Evolutionary conservation across 352 stramenopile genomes (phyloP), one percentile per base, ranked within the genome.

Genomic region (Nothophytophthora sp.): DNA sequence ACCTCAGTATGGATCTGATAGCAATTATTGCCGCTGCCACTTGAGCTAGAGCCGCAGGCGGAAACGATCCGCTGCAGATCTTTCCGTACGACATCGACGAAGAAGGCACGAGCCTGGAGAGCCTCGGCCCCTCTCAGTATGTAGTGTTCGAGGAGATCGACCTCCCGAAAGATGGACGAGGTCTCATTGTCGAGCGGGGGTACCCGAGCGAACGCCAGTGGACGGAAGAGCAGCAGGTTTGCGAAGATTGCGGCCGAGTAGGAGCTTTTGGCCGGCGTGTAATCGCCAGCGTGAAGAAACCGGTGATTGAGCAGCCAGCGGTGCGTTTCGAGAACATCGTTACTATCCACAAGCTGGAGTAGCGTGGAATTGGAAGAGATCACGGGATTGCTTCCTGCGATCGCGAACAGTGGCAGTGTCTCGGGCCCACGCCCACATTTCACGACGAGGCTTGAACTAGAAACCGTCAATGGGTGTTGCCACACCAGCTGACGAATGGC

Each of bases 101-200:
- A 81, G 25, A 76, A 78, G 22, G 13, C 41, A 3, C 66, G 54
- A 13, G 75, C 71, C 20, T 74, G 75, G 0, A 1, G 13, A 10
- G 53, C 24, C 4, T 80, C 67, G 16, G 41, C 55, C 7, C 70
- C 75, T 50, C 81, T 67, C 15, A 78, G 34, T 12, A 81, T 36
- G 18, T 83, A 49, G 23, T 80, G 60, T 40, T 86, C 75, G 0
- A 80, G 34, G 18, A 67, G 27, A 2, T 81, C 50, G 0, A 76
- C 16, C 33, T 60, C 43, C 1, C 55, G 22, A 20, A 40, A 43
- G n/a, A 36, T 37, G 1, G 9, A 20, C 18, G 1, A 10, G 25
- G 15, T 10, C 34, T 47, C 40, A 12, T 4, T 36, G 22, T 34
- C 12, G 13, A 32, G 45, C 29, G 4, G n/a, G n/a, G n/a, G 24